Evolutionary conservation across 2,329 filamentous ascomycete genomes (phyloP).

Genomic region (Tolypocladium paradoxum): DNA sequence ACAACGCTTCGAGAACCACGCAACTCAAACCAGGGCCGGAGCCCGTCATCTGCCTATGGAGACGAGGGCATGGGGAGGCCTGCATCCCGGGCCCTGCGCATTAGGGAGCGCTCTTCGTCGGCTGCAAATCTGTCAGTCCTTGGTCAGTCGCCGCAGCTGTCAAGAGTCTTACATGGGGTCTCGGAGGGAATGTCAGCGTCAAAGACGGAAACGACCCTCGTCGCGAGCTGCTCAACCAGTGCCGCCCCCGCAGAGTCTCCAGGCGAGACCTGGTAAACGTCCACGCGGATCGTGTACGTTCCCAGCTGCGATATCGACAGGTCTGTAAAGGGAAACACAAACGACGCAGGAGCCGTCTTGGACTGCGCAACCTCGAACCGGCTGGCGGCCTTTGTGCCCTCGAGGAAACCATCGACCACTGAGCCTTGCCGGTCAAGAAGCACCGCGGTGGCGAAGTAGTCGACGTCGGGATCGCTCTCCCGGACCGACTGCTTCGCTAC

Average conservation of each 20-base stretch:
- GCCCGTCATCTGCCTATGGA: neutral
- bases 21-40: neutral
- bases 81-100: constrained; percentile 3
- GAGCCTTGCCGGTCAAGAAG: constrained; percentile 10
- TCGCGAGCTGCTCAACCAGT: constrained; percentile 8
- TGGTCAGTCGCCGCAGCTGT: neutral
- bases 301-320: constrained; percentile 13
- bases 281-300: constrained; percentile 15
- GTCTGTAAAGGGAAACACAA: constrained; percentile 15
- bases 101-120: constrained; percentile 1
- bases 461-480: neutral
- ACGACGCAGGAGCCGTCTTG: constrained; percentile 2
- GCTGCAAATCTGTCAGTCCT: constrained; percentile 2
- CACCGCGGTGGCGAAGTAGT: constrained; percentile 17
- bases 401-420: constrained; percentile 10
- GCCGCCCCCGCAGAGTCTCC: constrained; percentile 4
- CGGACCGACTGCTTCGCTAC: constrained; percentile 8
- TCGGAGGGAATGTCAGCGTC: constrained; percentile 4
- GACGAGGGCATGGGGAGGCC: constrained; percentile 4
- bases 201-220: constrained; percentile 6
- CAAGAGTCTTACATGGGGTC: constrained; percentile 4
- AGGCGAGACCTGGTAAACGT: constrained; percentile 14
- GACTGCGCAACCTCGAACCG: constrained; percentile 6
- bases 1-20: neutral
- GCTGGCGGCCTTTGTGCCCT: constrained; percentile 9